Evolutionary conservation across 2,329 filamentous ascomycete genomes (phyloP).

Genomic region (Diaporthe caulivora): DNA sequence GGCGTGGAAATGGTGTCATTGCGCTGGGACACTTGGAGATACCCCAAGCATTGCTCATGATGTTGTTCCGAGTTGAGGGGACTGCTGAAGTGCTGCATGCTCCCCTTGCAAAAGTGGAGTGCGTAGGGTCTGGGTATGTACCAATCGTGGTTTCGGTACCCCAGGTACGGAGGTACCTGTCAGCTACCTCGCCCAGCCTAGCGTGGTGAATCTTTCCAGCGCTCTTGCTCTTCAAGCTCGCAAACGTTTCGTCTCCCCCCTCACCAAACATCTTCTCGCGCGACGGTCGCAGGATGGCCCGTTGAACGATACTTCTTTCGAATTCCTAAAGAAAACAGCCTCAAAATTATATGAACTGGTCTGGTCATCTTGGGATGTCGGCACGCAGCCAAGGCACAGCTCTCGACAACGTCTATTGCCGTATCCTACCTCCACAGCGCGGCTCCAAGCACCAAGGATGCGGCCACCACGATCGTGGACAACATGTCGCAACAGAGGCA

Average conservation of each 20-base stretch:
- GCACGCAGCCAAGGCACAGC: not conserved
- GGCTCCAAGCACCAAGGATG: constrained; percentile 26
- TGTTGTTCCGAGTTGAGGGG: not conserved
- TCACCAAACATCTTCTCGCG: not conserved
- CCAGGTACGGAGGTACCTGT: not conserved
- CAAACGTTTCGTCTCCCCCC: not conserved
- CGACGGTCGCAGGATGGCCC: not conserved
- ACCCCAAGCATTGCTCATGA: constrained; percentile 21
- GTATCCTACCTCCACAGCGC: constrained; percentile 20
- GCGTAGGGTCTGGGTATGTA: not conserved
- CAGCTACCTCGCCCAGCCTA: not conserved
- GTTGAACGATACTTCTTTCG: not conserved
- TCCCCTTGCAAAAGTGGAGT: not conserved
- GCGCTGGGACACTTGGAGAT: constrained; percentile 8
- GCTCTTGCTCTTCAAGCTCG: not conserved
- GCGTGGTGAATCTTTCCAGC: not conserved
- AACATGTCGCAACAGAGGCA: constrained; percentile 35
- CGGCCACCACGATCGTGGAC: constrained; percentile 10
- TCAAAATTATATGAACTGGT: not conserved
- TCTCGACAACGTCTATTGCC: not conserved
- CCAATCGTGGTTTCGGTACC: not conserved
- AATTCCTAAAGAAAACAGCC: not conserved
- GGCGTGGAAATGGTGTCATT: not conserved
- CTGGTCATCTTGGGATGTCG: constrained; percentile 1
- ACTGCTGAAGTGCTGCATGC: not conserved